Evolutionary conservation across 345 rosid species (phyloP).

Genomic region (Eucalyptus marginata): DNA sequence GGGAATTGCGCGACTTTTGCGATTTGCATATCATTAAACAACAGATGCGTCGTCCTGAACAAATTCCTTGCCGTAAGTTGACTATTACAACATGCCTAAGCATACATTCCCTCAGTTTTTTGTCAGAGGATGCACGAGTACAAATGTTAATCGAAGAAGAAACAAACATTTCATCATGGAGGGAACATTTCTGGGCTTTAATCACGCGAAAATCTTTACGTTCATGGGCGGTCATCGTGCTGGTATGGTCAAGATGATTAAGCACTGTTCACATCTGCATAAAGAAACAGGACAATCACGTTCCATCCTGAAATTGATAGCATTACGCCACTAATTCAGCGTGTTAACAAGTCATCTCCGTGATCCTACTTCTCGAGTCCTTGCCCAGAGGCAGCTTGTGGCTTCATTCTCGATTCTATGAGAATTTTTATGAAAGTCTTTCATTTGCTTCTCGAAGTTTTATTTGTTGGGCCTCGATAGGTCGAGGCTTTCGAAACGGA

Average conservation of each 20-base stretch:
- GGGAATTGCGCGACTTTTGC: neutral
- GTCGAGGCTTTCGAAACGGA: neutral
- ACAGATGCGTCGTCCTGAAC: neutral
- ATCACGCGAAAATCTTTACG: neutral
- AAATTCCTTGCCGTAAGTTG: neutral
- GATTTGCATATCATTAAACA: neutral
- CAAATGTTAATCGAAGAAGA: neutral
- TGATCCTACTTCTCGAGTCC: neutral
- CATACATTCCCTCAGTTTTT: neutral
- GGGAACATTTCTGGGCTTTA: neutral
- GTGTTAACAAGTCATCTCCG: neutral
- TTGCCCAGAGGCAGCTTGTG: neutral
- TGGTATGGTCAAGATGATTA: neutral
- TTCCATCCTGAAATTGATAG: neutral
- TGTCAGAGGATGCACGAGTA: neutral
- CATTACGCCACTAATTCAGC: neutral
- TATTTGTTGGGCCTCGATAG: neutral
- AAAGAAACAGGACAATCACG: neutral
- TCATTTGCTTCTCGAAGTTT: no score
- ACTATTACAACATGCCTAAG: neutral
- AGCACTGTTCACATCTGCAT: neutral
- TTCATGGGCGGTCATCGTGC: neutral
- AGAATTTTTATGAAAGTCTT: no score
- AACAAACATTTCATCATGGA: neutral
- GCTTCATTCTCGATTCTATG: neutral